Evolutionary conservation across 169 alveolate species (phyloP).

Genomic region (Eimeria acervulina): DNA sequence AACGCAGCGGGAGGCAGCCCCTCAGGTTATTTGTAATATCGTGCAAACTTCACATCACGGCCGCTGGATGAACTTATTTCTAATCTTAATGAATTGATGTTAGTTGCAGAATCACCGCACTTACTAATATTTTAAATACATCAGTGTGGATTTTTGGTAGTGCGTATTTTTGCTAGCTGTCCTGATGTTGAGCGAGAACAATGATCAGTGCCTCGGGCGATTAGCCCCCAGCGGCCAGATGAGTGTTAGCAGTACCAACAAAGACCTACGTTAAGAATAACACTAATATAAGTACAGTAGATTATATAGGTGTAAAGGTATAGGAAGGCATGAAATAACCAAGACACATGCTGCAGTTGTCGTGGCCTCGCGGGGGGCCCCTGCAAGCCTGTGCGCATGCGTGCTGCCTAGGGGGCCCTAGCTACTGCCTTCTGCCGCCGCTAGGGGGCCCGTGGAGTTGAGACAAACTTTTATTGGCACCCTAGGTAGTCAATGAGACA

Average conservation of each 20-base stretch:
- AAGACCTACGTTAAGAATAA: neutral
- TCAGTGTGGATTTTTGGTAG: too few species aligned
- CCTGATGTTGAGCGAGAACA: too few species aligned
- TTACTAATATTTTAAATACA: too few species aligned
- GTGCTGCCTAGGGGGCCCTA: too few species aligned
- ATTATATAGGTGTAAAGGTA: too few species aligned
- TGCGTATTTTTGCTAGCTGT: too few species aligned
- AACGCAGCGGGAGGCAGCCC: neutral
- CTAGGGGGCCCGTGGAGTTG: neutral
- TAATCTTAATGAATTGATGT: too few species aligned
- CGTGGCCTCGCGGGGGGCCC: neutral
- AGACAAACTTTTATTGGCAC: neutral
- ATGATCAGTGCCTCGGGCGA: too few species aligned
- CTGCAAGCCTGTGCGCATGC: neutral
- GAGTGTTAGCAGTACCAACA: neutral
- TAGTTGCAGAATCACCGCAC: too few species aligned
- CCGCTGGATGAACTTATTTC: neutral
- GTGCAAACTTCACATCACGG: neutral
- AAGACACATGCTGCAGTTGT: neutral
- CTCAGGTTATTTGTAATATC: neutral
- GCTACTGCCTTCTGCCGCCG: neutral
- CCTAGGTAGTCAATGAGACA: neutral
- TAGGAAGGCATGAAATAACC: neutral
- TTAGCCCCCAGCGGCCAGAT: neutral
- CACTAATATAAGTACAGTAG: neutral